Conservation (phyloP, 2,329 filamentous ascomycete genomes). For the Hymenoscyphus occultus region DNA sequence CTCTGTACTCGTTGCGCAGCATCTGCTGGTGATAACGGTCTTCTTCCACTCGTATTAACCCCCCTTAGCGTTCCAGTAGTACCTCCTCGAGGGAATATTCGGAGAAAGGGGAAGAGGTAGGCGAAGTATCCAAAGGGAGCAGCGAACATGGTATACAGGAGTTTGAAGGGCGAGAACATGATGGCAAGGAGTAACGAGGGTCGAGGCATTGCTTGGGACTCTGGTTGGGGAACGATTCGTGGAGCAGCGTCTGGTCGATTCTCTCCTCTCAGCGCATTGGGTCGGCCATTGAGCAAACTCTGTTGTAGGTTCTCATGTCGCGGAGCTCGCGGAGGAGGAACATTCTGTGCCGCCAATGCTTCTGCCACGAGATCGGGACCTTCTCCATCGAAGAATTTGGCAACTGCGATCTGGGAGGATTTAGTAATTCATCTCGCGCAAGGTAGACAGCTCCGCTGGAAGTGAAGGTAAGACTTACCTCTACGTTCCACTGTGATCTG, state of each 20-base stretch:
- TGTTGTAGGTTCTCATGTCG: slow-evolving; percentile 74
- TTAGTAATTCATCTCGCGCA: background rate
- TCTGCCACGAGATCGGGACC: slow-evolving; percentile 77
- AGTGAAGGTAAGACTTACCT: slow-evolving; percentile 49
- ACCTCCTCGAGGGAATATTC: slow-evolving; percentile 56
- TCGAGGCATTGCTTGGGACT: slow-evolving; percentile 61
- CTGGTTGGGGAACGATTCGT: slow-evolving; percentile 75
- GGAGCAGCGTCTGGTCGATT: slow-evolving; percentile 66
- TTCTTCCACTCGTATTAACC: slow-evolving; percentile 64
- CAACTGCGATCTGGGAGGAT: slow-evolving; percentile 74
- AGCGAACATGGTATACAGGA: slow-evolving; percentile 71
- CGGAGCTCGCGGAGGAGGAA: slow-evolving; percentile 58
- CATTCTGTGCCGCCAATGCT: slow-evolving; percentile 61
- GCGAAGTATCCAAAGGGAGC: slow-evolving; percentile 54
- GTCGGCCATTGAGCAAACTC: slow-evolving; percentile 44
- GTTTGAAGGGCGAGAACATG: slow-evolving; percentile 75
- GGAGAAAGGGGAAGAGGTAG: slow-evolving; percentile 69
- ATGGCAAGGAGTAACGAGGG: slow-evolving; percentile 75
- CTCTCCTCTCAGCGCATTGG: slow-evolving; percentile 26
- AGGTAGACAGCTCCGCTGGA: background rate
- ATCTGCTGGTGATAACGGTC: slow-evolving; percentile 79
- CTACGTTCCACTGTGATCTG: slow-evolving; percentile 93
- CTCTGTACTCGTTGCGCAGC: slow-evolving; percentile 84
- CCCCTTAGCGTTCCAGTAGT: slow-evolving; percentile 54
- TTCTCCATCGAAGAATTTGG: slow-evolving; percentile 97